Base-by-base conservation (phyloP, 305 asterid species). In the Lippia alba region DNA sequence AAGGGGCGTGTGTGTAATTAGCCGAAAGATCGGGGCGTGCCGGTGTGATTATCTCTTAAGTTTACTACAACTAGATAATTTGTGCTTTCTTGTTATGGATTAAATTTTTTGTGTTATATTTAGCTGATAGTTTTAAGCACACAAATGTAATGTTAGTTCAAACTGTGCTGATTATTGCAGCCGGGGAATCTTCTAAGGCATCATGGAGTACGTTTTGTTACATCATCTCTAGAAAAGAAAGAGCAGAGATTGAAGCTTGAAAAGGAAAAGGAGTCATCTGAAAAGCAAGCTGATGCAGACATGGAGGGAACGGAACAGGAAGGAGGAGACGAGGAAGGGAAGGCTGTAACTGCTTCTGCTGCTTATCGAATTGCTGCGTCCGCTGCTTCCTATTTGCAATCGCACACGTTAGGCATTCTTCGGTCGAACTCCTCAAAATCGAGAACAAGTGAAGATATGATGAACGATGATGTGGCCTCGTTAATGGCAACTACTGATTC, bases 351-450 rank as follows among this genome's bases (percentile, higher is more conserved):
- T 0, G 56, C 56, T 51, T 15, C 56, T 12, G 17, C 55, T 14
- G 55, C 55, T 49, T 49, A 49, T 49, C 55, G n/a, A 49, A 49
- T 49, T 49, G 55, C 55, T 49, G 55, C 55, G 6, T 49, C 55
- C 6, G 56, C 56, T 51, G 56, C 56, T 6, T 51, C 56, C 12
- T 51, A 15, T 51, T 51, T 51, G 56, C 56, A 51, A n/a, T 51
- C 56, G 8, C 56, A 51, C 19, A 51, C 56, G 0, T 15, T 5
- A 51, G 17, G 56, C 24, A 16, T 51, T 51, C 56, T 15, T 17
- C 12, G 56, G 12, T 51, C 7, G 9, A 51, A 6, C 10, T 16
- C 56, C 56, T 16, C 56, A 8, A 51, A 51, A 4, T 16, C 56
- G 30, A 51, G 3, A 18, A 17, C 56, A 7, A 51, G 7, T 8